Percentiles rank a stretch among this genome's conserved stretches.
phyloP scores from a whole-genome alignment of 345 rosid species.

The Arabis hirsuta region DNA sequence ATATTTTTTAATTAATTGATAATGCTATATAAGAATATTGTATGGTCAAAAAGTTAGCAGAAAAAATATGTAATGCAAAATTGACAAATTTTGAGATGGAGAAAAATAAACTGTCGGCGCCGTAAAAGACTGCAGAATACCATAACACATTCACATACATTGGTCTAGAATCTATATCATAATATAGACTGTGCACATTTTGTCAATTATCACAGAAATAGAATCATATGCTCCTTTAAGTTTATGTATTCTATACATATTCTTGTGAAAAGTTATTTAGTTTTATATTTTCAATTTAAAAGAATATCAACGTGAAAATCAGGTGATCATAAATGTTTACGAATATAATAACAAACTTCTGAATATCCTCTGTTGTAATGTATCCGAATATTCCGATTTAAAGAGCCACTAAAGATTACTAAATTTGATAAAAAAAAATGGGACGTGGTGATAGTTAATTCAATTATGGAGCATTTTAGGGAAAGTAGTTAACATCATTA shows the following conservation, averaged over 20 bases:
- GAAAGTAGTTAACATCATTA: slow-evolving; percentile 24
- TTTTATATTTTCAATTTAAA: neutral
- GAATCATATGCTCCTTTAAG: slow-evolving; percentile 35
- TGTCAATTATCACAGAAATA: slow-evolving; percentile 30
- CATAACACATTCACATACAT: slow-evolving; percentile 32
- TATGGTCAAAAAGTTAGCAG: slow-evolving; percentile 6
- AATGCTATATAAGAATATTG: neutral
- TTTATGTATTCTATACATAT: neutral
- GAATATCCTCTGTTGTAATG: slow-evolving; percentile 27
- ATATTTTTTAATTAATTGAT: neutral
- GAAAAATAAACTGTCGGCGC: slow-evolving; percentile 35
- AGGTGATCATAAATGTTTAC: slow-evolving; percentile 18
- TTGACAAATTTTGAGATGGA: neutral
- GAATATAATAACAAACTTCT: slow-evolving; percentile 22
- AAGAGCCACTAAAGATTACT: slow-evolving; percentile 18
- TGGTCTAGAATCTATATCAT: slow-evolving; percentile 17
- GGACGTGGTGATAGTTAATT: slow-evolving; percentile 3
- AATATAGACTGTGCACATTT: slow-evolving; percentile 16
- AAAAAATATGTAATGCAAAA: slow-evolving; percentile 14
- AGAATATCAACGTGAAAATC: slow-evolving; percentile 13
- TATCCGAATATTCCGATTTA: slow-evolving; percentile 27
- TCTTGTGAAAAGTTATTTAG: neutral
- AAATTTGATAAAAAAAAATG: neutral
- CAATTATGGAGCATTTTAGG: slow-evolving; percentile 25
- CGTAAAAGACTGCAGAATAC: slow-evolving; percentile 34